phyloP scores from a whole-genome alignment of 2,329 filamentous ascomycete genomes.

The Trichophyton schoenleinii region DNA sequence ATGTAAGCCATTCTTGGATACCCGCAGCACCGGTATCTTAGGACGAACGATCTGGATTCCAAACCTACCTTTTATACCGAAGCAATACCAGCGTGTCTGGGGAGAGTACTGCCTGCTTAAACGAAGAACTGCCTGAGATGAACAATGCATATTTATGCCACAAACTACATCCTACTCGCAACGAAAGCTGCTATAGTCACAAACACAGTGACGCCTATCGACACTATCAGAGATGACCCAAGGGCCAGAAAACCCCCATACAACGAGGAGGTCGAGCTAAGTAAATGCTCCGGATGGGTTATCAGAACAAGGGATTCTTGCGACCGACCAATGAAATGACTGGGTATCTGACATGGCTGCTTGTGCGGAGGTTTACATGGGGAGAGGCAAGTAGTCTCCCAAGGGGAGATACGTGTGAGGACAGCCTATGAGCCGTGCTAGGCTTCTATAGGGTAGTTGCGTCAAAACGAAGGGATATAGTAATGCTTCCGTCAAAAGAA shows the following conservation, averaged over 20 bases:
- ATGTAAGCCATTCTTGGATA: constrained; percentile 72
- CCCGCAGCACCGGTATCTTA: constrained; percentile 57
- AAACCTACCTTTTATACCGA: constrained; percentile 54
- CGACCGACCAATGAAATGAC: not conserved
- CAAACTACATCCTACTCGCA: no score
- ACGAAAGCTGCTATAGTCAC: no score
- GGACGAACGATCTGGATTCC: constrained; percentile 76
- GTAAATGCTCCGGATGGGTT: not conserved
- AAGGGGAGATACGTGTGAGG: no score
- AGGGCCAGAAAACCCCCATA: not conserved
- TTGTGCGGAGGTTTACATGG: not conserved
- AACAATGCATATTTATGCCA: no score
- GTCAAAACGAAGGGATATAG: no score
- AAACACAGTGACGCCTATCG: no score
- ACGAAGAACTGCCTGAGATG: constrained; percentile 28
- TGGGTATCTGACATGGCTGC: not conserved
- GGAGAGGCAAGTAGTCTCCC: no score
- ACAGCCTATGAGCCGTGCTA: no score
- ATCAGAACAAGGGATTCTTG: not conserved
- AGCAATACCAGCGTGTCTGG: constrained; percentile 62
- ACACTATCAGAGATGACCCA: no score
- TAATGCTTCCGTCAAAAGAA: no score
- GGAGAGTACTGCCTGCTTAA: constrained; percentile 75
- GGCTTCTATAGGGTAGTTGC: no score
- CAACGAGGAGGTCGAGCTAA: not conserved